Evolutionary conservation across 1,284 basidiomycete species (phyloP).

Genomic region (Rhodotorula sp.): DNA sequence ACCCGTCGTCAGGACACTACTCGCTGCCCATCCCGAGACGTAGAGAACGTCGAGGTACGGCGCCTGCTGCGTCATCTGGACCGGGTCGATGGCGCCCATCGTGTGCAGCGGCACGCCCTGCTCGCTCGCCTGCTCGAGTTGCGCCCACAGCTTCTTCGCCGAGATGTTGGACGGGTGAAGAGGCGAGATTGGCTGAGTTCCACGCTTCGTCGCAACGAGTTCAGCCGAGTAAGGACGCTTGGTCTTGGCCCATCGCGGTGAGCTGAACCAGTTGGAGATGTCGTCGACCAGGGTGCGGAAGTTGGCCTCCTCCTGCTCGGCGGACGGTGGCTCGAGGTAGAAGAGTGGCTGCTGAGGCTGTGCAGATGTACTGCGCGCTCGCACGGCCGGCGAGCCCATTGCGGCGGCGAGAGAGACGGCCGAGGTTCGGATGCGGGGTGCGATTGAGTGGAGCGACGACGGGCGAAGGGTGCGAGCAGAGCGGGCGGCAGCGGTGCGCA

Average conservation of each 20-base stretch:
- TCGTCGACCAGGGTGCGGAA: slow-evolving; percentile 65
- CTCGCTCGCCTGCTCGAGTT: slow-evolving; percentile 65
- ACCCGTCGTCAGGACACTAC: slow-evolving; percentile 81
- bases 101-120: slow-evolving; percentile 72
- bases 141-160: slow-evolving; percentile 74
- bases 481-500: slow-evolving; percentile 9
- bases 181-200: slow-evolving; percentile 74
- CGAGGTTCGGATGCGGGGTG: not conserved
- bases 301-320: slow-evolving; percentile 63
- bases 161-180: slow-evolving; percentile 69
- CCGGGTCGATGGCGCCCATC: slow-evolving; percentile 84
- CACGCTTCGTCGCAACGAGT: slow-evolving; percentile 81
- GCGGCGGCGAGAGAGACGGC: not conserved
- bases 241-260: slow-evolving; percentile 69
- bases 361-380: not conserved
- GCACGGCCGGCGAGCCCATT: not conserved
- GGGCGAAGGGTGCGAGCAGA: not conserved
- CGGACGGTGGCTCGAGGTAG: slow-evolving; percentile 64
- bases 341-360: slow-evolving; percentile 50
- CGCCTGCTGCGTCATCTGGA: slow-evolving; percentile 97
- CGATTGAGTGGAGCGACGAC: not conserved
- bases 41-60: slow-evolving; percentile 89
- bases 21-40: slow-evolving; percentile 90
- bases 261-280: slow-evolving; percentile 69
- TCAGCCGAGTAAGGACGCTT: slow-evolving; percentile 75